Base-by-base conservation (phyloP, 805 yeast species). In the Candida ortonii region DNA sequence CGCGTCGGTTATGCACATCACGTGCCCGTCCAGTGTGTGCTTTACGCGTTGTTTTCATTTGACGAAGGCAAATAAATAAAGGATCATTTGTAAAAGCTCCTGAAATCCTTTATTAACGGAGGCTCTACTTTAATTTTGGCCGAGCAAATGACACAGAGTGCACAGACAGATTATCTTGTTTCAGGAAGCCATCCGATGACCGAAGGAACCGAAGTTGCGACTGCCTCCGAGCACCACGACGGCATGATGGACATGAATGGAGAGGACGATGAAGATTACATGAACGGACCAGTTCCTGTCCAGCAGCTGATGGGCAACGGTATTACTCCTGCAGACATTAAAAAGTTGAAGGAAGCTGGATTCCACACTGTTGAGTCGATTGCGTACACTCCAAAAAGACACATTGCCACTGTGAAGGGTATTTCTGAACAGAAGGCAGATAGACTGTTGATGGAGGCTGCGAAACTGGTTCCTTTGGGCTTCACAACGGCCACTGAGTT, bases 401-500 rank as follows among this genome's bases (percentile, higher is more conserved):
- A 75, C 5, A 67, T 90, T 26, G 62, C 85, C 26, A 71, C 73
- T 6, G 84, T 93, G 24, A 88, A 86, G 57, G 98, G 98, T 28
- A 88, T 93, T 22, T 84, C 95, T 8, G 98, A 93, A 55, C 90
- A 90, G 34, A 93, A 93, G 57, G 97, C 97, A 1, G 97, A 87
- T 50, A 78, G 79, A 47, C 65, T 93, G 33, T 66, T 89, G 32
- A 71, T 70, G 26, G 96, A 86, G 50, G 96, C 97, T 0, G 73
- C 90, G 24, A 80, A 84, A 50, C 64, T 80, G 30, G 97, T 90
- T 3, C 96, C 96, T 6, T 76, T 93, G 80, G 98, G 98, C 0
- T 93, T 93, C 66, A 90, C 96, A 15, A 90, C 97, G 0, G 98
- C 97, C 3, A 81, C 95, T 1, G 97, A 88, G 57, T 87, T 86